Conservation (phyloP, 2,329 filamentous ascomycete species). For the Penicillium sp. region DNA sequence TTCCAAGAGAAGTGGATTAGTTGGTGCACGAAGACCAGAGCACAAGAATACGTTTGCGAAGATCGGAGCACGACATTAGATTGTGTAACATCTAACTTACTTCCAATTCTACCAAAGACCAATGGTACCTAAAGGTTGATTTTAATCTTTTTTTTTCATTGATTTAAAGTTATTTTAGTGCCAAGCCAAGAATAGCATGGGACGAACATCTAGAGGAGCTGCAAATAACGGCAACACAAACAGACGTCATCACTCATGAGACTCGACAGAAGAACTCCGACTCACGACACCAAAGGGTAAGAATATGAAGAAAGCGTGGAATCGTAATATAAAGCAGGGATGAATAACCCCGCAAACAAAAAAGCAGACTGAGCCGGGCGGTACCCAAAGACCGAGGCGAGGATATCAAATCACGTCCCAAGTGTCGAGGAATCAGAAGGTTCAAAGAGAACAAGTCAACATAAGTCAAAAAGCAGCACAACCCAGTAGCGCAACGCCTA, state of each 20-base stretch:
- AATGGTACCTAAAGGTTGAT: not conserved
- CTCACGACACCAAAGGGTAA: constrained; percentile 1
- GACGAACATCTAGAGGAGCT: constrained; percentile 15
- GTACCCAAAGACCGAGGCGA: constrained; percentile 8
- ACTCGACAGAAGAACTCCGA: constrained; percentile 5
- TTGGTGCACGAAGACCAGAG: too few relatives aligned
- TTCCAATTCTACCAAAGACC: not conserved
- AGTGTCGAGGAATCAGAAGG: not conserved
- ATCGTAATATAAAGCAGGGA: constrained; percentile 5
- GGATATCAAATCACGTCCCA: constrained; percentile 7
- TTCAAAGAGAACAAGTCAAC: not conserved
- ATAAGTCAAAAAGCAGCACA: not conserved
- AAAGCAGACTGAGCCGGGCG: constrained; percentile 10
- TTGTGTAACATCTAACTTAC: too few relatives aligned
- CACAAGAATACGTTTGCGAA: too few relatives aligned
- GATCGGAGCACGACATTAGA: too few relatives aligned
- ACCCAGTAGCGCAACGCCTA: constrained; percentile 11
- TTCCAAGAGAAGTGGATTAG: not conserved
- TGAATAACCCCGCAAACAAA: not conserved
- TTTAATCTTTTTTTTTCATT: constrained; percentile 17
- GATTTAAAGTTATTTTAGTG: not conserved
- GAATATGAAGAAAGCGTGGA: constrained; percentile 4
- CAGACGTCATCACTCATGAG: constrained; percentile 7
- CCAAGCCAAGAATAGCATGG: constrained; percentile 4
- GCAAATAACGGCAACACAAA: constrained; percentile 7